A percentile compares a stretch with the other conserved stretches of the same genome.
These are phyloP conservation scores for Fusarium temperatum DNA, from an alignment of 2,329 filamentous ascomycete species.

Conservation along the genomic window DNA sequence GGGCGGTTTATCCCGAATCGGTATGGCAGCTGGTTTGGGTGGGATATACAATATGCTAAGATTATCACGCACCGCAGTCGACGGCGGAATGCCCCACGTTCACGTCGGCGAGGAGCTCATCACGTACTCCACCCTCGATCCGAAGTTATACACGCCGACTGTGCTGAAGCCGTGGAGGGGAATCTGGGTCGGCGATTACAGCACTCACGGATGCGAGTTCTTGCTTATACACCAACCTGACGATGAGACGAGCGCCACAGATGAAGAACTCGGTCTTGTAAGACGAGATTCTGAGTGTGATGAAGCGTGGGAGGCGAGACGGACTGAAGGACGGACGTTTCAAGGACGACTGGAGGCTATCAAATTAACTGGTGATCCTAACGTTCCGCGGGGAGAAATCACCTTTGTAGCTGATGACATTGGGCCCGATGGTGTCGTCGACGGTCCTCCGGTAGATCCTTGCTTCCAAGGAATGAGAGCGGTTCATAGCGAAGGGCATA, in stretches of 20 bases:
- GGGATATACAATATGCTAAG: slow-evolving; percentile 27
- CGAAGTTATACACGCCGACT: slow-evolving; percentile 81
- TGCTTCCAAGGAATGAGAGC: slow-evolving; percentile 79
- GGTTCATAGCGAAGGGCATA: slow-evolving; percentile 78
- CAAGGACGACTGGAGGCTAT: slow-evolving; percentile 80
- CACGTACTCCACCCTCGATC: slow-evolving; percentile 77
- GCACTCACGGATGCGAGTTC: slow-evolving; percentile 88
- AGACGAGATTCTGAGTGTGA: slow-evolving; percentile 54
- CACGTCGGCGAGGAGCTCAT: slow-evolving; percentile 64
- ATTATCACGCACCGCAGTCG: slow-evolving; percentile 20
- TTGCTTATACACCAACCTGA: slow-evolving; percentile 80
- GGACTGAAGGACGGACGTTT: slow-evolving; percentile 60
- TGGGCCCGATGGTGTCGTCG: slow-evolving; percentile 70
- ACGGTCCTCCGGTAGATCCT: slow-evolving; percentile 66
- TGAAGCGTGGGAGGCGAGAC: slow-evolving; percentile 56
- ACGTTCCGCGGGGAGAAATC: slow-evolving; percentile 86
- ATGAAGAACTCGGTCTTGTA: slow-evolving; percentile 53
- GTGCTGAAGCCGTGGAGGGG: slow-evolving; percentile 83
- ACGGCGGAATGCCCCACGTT: slow-evolving; percentile 48
- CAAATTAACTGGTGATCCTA: slow-evolving; percentile 91
- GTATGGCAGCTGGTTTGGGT: slow-evolving; percentile 39
- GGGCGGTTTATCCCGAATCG: slow-evolving; percentile 44
- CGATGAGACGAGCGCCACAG: slow-evolving; percentile 49
- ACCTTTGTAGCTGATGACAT: slow-evolving; percentile 85
- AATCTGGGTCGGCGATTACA: slow-evolving; percentile 93